Conservation (phyloP, 768 basidiomycete genomes). For the Russula emetica region DNA sequence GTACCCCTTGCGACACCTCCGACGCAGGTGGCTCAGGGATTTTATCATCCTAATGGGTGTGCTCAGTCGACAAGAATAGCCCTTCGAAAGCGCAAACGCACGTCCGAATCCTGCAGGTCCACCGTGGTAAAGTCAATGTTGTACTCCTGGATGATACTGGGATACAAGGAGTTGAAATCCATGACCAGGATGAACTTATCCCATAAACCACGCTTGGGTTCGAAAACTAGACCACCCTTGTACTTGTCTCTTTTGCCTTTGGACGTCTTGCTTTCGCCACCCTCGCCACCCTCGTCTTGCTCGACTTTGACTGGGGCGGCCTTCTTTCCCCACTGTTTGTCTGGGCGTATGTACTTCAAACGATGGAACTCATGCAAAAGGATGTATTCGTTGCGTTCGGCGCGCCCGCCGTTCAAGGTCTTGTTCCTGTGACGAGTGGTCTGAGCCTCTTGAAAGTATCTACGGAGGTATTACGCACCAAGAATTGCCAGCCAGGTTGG, state of each 20-base stretch:
- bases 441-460: background rate
- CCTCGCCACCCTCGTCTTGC: conserved; percentile 46
- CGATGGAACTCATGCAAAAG: conserved; percentile 96
- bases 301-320: conserved; percentile 52
- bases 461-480: conserved; percentile 53
- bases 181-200: conserved; percentile 97
- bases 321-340: conserved; percentile 87
- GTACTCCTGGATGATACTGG: conserved; percentile 98
- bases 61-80: background rate
- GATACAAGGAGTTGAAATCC: conserved; percentile 99
- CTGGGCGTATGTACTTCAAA: conserved; percentile 93
- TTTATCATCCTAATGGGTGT: conserved; percentile 63
- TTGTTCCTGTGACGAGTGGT: conserved; percentile 66
- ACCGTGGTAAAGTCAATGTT: conserved; percentile 99
- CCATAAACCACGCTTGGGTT: conserved; percentile 93
- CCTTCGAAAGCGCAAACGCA: conserved; percentile 26
- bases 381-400: conserved; percentile 99
- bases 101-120: conserved; percentile 61
- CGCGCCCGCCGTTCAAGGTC: conserved; percentile 93
- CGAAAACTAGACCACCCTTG: conserved; percentile 97
- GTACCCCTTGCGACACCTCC: conserved; percentile 73
- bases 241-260: conserved; percentile 89
- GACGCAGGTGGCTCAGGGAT: conserved; percentile 83
- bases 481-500: conserved; percentile 93
- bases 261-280: conserved; percentile 42